Conservation (phyloP, 768 basidiomycete genomes). For the Infundibulicybe gibba region DNA sequence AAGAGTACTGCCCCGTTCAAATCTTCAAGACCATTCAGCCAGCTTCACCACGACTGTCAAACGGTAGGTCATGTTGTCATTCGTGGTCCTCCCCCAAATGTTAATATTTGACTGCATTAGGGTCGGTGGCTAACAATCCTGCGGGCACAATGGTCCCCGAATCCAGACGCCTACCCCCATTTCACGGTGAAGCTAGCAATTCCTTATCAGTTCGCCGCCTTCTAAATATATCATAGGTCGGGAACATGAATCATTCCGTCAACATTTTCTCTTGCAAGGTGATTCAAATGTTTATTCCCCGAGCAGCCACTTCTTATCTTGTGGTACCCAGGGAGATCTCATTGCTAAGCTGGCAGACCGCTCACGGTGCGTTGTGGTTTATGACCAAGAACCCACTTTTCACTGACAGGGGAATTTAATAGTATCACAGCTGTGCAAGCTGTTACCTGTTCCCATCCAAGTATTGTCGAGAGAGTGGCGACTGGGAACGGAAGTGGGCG, state of each 20-base stretch:
- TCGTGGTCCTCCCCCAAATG: background rate
- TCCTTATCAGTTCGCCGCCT: background rate
- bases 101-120: slow-evolving; percentile 28
- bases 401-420: slow-evolving; percentile 4
- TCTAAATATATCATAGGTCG: slow-evolving; percentile 43
- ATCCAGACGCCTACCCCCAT: slow-evolving; percentile 78
- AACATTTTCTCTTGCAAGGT: slow-evolving; percentile 76
- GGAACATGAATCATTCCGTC: slow-evolving; percentile 74
- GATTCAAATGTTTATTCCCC: background rate
- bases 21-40: slow-evolving; percentile 59
- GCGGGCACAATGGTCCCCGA: slow-evolving; percentile 74
- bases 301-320: no score
- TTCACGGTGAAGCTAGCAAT: slow-evolving; percentile 58
- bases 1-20: slow-evolving; percentile 47
- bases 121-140: slow-evolving; percentile 81
- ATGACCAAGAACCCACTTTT: background rate
- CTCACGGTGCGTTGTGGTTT: slow-evolving; percentile 34
- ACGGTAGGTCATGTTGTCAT: slow-evolving; percentile 44
- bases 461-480: slow-evolving; percentile 65
- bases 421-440: slow-evolving; percentile 76
- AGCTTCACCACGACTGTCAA: slow-evolving; percentile 73
- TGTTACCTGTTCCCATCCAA: slow-evolving; percentile 88
- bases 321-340: slow-evolving; percentile 54
- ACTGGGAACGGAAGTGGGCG: slow-evolving; percentile 79
- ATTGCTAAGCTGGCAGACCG: slow-evolving; percentile 60